A percentile compares a stretch with the other conserved stretches of the same genome.
Conservation (phyloP, 2,329 filamentous ascomycete species). For the Bisporella sp. region DNA sequence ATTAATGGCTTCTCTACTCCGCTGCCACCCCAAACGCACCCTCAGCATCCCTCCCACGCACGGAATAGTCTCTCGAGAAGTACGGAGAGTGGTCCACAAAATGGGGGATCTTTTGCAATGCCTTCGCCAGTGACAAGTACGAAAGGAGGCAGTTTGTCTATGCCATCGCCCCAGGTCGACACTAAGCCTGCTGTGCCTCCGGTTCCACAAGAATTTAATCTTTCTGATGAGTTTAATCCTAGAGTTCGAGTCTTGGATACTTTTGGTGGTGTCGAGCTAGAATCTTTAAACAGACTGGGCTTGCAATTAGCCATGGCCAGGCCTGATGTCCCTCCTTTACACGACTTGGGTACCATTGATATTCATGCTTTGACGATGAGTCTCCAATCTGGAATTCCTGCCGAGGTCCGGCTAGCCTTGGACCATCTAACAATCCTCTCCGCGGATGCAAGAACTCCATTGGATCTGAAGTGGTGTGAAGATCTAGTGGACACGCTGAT, state of each 20-base stretch:
- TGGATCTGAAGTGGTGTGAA: conserved; percentile 68
- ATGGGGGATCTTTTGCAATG: conserved; percentile 34
- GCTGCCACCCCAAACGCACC: conserved; percentile 35
- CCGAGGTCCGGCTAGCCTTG: conserved; percentile 82
- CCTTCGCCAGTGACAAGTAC: conserved; percentile 36
- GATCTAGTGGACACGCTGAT: conserved; percentile 83
- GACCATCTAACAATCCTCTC: conserved; percentile 70
- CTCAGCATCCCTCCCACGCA: conserved; percentile 35
- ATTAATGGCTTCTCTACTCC: conserved; percentile 44
- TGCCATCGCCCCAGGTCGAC: conserved; percentile 20
- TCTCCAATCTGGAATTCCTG: conserved; percentile 81
- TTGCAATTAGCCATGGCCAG: conserved; percentile 58
- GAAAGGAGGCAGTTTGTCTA: conserved; percentile 18
- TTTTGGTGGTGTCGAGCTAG: conserved; percentile 67
- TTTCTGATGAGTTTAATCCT: conserved; percentile 41
- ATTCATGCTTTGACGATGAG: conserved; percentile 84
- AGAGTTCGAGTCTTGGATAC: conserved; percentile 47
- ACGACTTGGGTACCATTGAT: conserved; percentile 82
- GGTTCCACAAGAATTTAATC: conserved; percentile 15
- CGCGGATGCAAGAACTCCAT: conserved; percentile 52
- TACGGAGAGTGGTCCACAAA: conserved; percentile 34
- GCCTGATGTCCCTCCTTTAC: conserved; percentile 66
- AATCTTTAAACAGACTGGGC: conserved; percentile 51
- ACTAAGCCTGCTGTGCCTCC: conserved; percentile 2
- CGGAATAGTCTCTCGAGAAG: conserved; percentile 46